phyloP scores from a whole-genome alignment of 1,284 basidiomycete genomes.

The Mycena citricolor region DNA sequence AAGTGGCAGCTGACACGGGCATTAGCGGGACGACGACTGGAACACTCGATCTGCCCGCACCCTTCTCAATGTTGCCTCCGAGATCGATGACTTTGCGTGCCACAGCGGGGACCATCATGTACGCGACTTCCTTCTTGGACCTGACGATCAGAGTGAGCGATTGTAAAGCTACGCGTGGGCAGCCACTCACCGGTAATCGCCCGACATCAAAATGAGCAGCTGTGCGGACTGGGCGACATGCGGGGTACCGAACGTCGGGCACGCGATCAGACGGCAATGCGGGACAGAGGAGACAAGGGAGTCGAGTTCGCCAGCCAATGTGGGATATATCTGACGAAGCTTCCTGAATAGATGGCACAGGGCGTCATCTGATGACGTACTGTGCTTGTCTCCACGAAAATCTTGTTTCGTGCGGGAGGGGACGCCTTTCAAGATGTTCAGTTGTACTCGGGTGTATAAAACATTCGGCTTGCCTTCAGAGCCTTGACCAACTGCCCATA shows the following conservation, averaged over 20 bases:
- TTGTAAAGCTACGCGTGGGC: background rate
- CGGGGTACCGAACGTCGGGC: constrained; percentile 81
- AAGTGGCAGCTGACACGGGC: constrained; percentile 54
- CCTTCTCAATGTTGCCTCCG: constrained; percentile 78
- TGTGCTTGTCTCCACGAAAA: constrained; percentile 82
- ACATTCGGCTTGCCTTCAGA: constrained; percentile 39
- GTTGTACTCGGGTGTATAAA: constrained; percentile 1
- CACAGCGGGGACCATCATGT: constrained; percentile 76
- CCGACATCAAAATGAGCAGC: constrained; percentile 78
- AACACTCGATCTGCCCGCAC: constrained; percentile 32
- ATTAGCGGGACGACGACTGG: background rate
- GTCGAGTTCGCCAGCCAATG: constrained; percentile 76
- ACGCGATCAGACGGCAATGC: constrained; percentile 69
- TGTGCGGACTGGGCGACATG: constrained; percentile 66
- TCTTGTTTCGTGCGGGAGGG: constrained; percentile 54
- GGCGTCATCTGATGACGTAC: constrained; percentile 39
- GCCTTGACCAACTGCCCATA: constrained; percentile 65
- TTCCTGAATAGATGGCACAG: constrained; percentile 5
- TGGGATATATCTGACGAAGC: constrained; percentile 60
- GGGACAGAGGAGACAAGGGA: constrained; percentile 60
- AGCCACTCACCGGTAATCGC: constrained; percentile 68
- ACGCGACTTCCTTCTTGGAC: constrained; percentile 74
- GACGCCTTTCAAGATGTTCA: constrained; percentile 8
- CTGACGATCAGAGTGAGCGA: background rate
- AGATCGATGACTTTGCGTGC: constrained; percentile 76